Percentiles rank a stretch among this genome's conserved stretches.
phyloP scores from a whole-genome alignment of 2,329 filamentous ascomycete species.

The Trichophaea hybrida region DNA sequence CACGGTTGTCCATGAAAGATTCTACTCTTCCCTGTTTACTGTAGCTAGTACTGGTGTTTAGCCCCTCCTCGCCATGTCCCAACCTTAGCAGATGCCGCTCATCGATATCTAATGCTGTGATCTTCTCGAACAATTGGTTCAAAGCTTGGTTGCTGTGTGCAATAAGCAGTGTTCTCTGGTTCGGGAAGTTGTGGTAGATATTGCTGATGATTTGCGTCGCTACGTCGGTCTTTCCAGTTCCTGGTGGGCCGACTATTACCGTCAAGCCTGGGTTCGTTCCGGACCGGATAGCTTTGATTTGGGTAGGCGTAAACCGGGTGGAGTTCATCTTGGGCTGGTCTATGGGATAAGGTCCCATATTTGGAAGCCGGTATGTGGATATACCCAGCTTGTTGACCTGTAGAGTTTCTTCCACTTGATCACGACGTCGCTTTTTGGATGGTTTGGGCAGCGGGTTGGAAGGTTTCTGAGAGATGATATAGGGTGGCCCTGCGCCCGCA shows the following conservation, averaged over 20 bases:
- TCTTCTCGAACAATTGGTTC: slow-evolving; percentile 96
- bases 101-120: slow-evolving; percentile 89
- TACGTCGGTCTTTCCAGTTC: slow-evolving; percentile 98
- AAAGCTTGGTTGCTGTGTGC: slow-evolving; percentile 96
- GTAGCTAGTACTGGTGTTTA: slow-evolving; percentile 68
- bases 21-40: slow-evolving; percentile 92
- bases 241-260: slow-evolving; percentile 84
- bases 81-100: slow-evolving; percentile 82
- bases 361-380: slow-evolving; percentile 77
- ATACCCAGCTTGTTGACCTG: slow-evolving; percentile 57
- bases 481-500: slow-evolving; percentile 71
- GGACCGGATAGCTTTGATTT: slow-evolving; percentile 83
- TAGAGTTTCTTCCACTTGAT: slow-evolving; percentile 50
- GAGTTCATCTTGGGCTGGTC: slow-evolving; percentile 69
- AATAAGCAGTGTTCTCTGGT: slow-evolving; percentile 78
- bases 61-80: slow-evolving; percentile 88
- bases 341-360: slow-evolving; percentile 75
- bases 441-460: slow-evolving; percentile 42
- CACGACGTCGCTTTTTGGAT: slow-evolving; percentile 77
- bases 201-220: slow-evolving; percentile 98
- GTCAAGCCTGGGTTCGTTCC: slow-evolving; percentile 90
- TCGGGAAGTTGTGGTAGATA: slow-evolving; percentile 93
- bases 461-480: slow-evolving; percentile 52
- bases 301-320: slow-evolving; percentile 78
- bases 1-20: slow-evolving; percentile 80